Conservation (phyloP, 768 basidiomycete species). For the Lactarius hengduanensis region DNA sequence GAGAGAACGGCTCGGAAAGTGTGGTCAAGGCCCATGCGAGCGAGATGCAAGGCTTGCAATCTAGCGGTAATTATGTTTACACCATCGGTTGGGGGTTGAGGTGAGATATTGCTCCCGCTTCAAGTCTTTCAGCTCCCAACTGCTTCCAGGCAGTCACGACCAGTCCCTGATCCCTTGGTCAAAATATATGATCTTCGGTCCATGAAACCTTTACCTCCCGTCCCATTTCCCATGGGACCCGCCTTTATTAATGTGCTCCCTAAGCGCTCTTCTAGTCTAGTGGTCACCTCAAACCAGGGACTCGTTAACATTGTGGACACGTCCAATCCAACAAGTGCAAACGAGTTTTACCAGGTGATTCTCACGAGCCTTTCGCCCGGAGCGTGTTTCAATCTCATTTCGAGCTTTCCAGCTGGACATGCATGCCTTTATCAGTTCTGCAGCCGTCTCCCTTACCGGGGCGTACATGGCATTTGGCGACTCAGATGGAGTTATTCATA, state of each 20-base stretch:
- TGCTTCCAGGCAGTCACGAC: conserved; percentile 70
- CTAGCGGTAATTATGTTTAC: conserved; percentile 74
- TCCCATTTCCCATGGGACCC: conserved; percentile 85
- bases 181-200: conserved; percentile 90
- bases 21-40: conserved; percentile 76
- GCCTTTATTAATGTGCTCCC: conserved; percentile 83
- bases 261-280: conserved; percentile 68
- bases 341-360: conserved; percentile 77
- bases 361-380: neutral
- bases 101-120: conserved; percentile 40
- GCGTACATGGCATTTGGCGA: conserved; percentile 95
- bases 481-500: conserved; percentile 77
- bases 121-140: neutral
- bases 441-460: conserved; percentile 80
- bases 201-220: conserved; percentile 77
- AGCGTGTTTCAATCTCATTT: neutral
- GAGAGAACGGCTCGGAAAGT: conserved; percentile 48
- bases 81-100: conserved; percentile 87
- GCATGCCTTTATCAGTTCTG: conserved; percentile 73
- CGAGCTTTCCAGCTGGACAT: conserved; percentile 54
- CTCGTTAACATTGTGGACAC: conserved; percentile 84
- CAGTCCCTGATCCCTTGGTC: conserved; percentile 87
- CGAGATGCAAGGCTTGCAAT: conserved; percentile 80
- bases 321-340: conserved; percentile 60
- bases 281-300: conserved; percentile 76